phyloP scores from a whole-genome alignment of 1,284 basidiomycete genomes.

The Cryptococcus wingfieldii region DNA sequence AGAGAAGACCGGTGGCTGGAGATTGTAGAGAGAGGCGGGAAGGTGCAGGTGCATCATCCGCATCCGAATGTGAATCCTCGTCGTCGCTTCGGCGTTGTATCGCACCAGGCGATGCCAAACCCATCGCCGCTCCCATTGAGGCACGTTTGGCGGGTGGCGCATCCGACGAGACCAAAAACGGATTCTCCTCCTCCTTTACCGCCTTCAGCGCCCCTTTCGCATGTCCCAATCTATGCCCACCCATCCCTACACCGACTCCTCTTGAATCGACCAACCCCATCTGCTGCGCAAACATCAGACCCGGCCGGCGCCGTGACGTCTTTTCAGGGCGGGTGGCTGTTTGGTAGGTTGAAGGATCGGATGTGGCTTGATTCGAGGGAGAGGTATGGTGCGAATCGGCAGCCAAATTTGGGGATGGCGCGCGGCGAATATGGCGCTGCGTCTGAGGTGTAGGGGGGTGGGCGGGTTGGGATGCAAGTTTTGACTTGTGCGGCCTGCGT shows the following conservation, averaged over 20 bases:
- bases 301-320: slow-evolving; percentile 30
- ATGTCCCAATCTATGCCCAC: slow-evolving; percentile 26
- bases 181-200: slow-evolving; percentile 23
- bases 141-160: neutral
- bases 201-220: slow-evolving; percentile 25
- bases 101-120: slow-evolving; percentile 15
- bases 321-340: slow-evolving; percentile 8
- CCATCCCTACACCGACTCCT: slow-evolving; percentile 43
- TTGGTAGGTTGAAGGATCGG: slow-evolving; percentile 27
- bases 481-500: slow-evolving; percentile 18
- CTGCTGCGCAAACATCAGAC: slow-evolving; percentile 42
- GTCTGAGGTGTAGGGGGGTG: slow-evolving; percentile 57
- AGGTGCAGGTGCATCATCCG: slow-evolving; percentile 5
- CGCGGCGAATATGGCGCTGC: slow-evolving; percentile 47
- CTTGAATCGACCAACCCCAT: slow-evolving; percentile 36
- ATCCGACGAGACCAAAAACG: slow-evolving; percentile 18
- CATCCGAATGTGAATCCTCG: slow-evolving; percentile 1
- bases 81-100: slow-evolving; percentile 11
- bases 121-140: slow-evolving; percentile 7
- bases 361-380: slow-evolving; percentile 38
- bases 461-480: slow-evolving; percentile 42
- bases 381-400: slow-evolving; percentile 11
- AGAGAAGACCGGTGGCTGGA: slow-evolving; percentile 12
- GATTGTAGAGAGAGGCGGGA: slow-evolving; percentile 4
- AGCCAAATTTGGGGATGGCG: neutral